These are phyloP conservation scores for Pogostemon cablin DNA, from an alignment of 257 asterid species.

Conservation along the genomic window DNA sequence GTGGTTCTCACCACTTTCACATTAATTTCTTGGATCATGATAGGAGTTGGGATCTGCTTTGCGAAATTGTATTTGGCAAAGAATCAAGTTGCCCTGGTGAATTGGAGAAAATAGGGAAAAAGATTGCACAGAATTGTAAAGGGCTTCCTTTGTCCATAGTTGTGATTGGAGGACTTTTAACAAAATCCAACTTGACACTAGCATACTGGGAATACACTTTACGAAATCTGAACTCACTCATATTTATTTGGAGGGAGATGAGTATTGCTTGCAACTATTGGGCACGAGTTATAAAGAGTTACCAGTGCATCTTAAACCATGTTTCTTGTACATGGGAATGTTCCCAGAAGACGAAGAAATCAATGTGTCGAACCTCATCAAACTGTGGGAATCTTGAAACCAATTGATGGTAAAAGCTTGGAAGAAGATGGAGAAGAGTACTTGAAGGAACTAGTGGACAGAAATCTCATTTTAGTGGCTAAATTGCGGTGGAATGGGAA, in stretches of 20 bases:
- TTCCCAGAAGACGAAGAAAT: not conserved
- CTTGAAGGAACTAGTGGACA: not conserved
- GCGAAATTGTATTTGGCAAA: not conserved
- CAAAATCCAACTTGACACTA: not conserved
- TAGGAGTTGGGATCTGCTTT: conserved; percentile 14
- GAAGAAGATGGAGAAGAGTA: not conserved
- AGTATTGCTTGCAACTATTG: not conserved
- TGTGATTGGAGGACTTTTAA: conserved; percentile 18
- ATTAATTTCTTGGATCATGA: not conserved
- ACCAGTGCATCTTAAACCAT: not conserved
- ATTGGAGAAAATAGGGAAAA: not conserved
- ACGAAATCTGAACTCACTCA: not conserved
- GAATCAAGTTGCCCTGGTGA: not conserved
- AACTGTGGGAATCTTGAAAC: not conserved
- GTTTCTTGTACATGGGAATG: conserved; percentile 4
- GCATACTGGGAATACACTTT: not conserved
- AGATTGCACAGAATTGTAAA: conserved; percentile 16
- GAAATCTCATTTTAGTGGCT: not conserved
- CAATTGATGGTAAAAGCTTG: not conserved
- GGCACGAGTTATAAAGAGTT: not conserved
- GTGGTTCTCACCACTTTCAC: not conserved
- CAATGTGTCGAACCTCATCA: not conserved
- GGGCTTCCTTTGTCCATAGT: conserved; percentile 32
- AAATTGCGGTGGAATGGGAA: not conserved
- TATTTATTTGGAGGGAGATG: not conserved